Percentiles rank a stretch among this genome's conserved stretches.
Evolutionary conservation across 2,329 filamentous ascomycete genomes (phyloP).

Genomic region (Neoascochyta sp.): DNA sequence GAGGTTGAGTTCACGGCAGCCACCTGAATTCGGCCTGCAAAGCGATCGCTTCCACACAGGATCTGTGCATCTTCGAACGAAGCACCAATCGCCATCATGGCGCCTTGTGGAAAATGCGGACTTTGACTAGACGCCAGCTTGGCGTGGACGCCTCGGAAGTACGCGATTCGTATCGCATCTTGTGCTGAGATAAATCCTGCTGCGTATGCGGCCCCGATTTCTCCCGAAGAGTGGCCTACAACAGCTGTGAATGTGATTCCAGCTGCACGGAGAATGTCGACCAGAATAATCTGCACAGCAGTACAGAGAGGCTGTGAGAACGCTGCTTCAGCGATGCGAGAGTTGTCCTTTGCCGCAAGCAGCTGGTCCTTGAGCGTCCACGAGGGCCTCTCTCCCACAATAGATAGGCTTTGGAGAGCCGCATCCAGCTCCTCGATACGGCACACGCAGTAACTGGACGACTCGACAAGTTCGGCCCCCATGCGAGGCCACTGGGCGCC

Average conservation of each 20-base stretch:
- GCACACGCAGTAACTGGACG: conserved; percentile 9
- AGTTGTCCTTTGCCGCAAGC: conserved; percentile 1
- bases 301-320: conserved; percentile 23
- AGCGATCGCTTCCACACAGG: not conserved
- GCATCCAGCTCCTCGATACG: conserved; percentile 13
- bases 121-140: too few species aligned
- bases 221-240: conserved; percentile 23
- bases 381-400: conserved; percentile 8
- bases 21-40: conserved; percentile 15
- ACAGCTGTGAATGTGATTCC: conserved; percentile 5
- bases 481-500: conserved; percentile 28
- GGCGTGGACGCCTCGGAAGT: conserved; percentile 14
- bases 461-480: conserved; percentile 17
- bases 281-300: conserved; percentile 21
- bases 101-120: too few species aligned
- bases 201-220: conserved; percentile 22
- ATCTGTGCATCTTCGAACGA: conserved; percentile 1
- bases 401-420: conserved; percentile 1
- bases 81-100: conserved; percentile 33
- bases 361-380: conserved; percentile 16
- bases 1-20: conserved; percentile 28
- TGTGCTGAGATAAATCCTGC: conserved; percentile 18
- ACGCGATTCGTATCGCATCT: conserved; percentile 12
- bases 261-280: conserved; percentile 16
- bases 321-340: conserved; percentile 6